phyloP scores from a whole-genome alignment of 176 grass and related monocot genomes.

The Elymus sibiricus region DNA sequence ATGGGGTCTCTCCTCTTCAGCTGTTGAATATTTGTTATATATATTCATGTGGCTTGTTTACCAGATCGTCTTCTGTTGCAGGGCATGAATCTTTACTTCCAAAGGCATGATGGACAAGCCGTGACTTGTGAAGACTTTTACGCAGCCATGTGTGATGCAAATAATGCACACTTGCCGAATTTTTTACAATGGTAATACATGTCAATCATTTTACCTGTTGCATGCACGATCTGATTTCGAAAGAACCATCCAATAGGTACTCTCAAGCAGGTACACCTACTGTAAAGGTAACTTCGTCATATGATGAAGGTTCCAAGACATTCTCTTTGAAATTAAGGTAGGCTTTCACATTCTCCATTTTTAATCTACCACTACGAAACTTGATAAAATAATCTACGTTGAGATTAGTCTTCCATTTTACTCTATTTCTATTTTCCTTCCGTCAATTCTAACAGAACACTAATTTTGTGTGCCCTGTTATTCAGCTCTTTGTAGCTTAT shows the following conservation, averaged over 20 bases:
- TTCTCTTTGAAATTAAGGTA: slow-evolving; percentile 91
- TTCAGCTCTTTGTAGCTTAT: not conserved
- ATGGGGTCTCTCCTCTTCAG: slow-evolving; percentile 2
- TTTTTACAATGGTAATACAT: slow-evolving; percentile 78
- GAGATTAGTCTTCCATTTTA: not conserved
- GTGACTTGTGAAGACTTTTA: slow-evolving; percentile 98
- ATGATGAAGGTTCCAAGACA: slow-evolving; percentile 59
- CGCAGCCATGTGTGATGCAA: slow-evolving; percentile 97
- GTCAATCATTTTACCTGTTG: not conserved
- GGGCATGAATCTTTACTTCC: slow-evolving; percentile 99
- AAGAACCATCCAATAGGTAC: slow-evolving; percentile 63
- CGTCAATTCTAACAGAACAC: not conserved
- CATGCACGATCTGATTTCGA: slow-evolving; percentile 11
- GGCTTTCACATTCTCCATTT: not conserved
- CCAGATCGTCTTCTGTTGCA: slow-evolving; percentile 27
- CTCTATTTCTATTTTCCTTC: not conserved
- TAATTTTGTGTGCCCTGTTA: slow-evolving; percentile 4
- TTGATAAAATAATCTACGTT: not conserved
- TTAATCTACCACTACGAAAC: not conserved
- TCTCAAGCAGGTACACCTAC: slow-evolving; percentile 85
- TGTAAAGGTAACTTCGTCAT: slow-evolving; percentile 71
- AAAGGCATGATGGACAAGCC: slow-evolving; percentile 97
- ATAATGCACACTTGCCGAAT: slow-evolving; percentile 75
- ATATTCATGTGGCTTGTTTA: slow-evolving; percentile 4
- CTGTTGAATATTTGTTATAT: not conserved